Evolutionary conservation across 2,329 filamentous ascomycete species (phyloP), one percentile per base, ranked within the genome.

Genomic region (Aphanoascus verrucosus): DNA sequence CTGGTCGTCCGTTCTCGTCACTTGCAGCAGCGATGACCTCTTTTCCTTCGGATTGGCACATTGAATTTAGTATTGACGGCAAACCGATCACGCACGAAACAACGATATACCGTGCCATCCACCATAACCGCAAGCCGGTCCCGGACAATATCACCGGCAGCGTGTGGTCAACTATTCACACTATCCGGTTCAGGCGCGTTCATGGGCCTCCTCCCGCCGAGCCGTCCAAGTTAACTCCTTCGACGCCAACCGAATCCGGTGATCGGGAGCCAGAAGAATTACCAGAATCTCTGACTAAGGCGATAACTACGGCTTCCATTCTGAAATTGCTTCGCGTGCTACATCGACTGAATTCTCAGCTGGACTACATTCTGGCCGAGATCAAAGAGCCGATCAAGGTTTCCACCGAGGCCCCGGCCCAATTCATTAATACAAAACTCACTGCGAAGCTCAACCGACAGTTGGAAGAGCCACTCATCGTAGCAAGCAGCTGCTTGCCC

Each of bases 341-440:
- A 5, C 93, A 98, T 63, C 86, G 91, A 51, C 76, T 98, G 59
- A 98, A 97, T 64, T 84, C 88, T 32, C 94, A 96, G 57, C 80
- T 96, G 14, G 90, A 96, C 60, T 91, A 97, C 65, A 85, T 97
- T 3, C 69, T 96, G 57, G 80, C 86, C 1, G 86, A 91, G 57
- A 85, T 86, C 62, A 85, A 85, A 63, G 82, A 83, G 50, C 73
- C 79, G 2, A 71, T 86, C 55, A 83, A 81, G 57, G 74, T 94
- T 28, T 87, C 86, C 48, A 78, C 84, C 1, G 91, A 97, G 69
- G 87, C 91, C 0, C 70, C 94, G 45, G 85, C 90, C 1, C 90
- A 97, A 61, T 98, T 98, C 62, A 93, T 98, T 70, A 98, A 98
- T 65, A 96, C 93, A 0, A 98, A 98, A 69, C 79, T 98, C 37